These are phyloP conservation scores for Colletotrichum brevisporum DNA, from an alignment of 2,329 filamentous ascomycete genomes.

Conservation along the genomic window DNA sequence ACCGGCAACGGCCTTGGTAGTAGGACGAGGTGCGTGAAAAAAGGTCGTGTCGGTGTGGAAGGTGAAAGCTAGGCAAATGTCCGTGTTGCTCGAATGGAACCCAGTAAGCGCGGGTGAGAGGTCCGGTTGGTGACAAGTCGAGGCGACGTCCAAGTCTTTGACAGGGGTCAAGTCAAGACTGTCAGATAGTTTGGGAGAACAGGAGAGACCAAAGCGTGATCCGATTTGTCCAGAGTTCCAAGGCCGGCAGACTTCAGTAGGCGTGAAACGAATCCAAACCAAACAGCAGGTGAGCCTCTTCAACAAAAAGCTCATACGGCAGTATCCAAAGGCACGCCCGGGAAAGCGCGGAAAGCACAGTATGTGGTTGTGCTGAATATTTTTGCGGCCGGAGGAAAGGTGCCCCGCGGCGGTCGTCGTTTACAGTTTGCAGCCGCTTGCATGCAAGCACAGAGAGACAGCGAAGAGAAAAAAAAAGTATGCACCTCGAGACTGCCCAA, in stretches of 20 bases:
- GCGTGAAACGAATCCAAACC: conserved; percentile 4
- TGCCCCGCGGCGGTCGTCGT: conserved; percentile 26
- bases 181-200: not conserved
- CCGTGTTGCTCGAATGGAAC: conserved; percentile 29
- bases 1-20: conserved; percentile 18
- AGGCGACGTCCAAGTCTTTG: conserved; percentile 11
- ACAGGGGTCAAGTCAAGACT: conserved; percentile 6
- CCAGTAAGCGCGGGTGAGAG: conserved; percentile 16
- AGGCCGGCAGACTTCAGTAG: not conserved
- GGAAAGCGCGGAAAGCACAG: not conserved
- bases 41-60: conserved; percentile 35
- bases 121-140: conserved; percentile 25
- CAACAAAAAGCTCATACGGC: not conserved
- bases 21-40: conserved; percentile 17
- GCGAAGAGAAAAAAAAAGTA: conserved; percentile 16
- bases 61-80: conserved; percentile 29
- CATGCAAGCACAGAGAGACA: conserved; percentile 8
- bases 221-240: not conserved
- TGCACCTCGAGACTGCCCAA: conserved; percentile 21
- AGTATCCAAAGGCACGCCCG: conserved; percentile 7
- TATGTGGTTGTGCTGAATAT: conserved; percentile 12
- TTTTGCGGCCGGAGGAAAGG: conserved; percentile 7
- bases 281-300: not conserved
- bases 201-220: not conserved
- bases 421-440: conserved; percentile 24